Conservation (phyloP, 768 basidiomycete species). For the Rossbeevera mucosa region DNA sequence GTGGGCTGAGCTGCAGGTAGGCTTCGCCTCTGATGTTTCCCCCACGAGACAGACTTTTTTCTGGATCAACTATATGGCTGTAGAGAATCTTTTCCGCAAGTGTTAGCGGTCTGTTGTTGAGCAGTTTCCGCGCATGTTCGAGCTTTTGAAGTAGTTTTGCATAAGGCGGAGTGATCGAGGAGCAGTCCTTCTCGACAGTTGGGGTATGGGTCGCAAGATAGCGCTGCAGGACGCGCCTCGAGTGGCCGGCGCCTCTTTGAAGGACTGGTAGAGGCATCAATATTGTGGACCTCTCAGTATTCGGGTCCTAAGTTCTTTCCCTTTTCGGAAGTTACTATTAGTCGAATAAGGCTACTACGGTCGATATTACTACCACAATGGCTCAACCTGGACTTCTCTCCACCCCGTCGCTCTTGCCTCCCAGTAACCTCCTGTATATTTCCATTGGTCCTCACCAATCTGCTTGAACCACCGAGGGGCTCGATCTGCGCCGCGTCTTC, state of each 20-base stretch:
- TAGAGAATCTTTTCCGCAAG: slow-evolving; percentile 98
- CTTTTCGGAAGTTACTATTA: neutral
- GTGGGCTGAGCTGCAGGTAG: slow-evolving; percentile 86
- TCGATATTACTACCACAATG: slow-evolving; percentile 57
- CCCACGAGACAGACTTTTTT: slow-evolving; percentile 58
- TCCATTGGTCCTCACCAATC: slow-evolving; percentile 67
- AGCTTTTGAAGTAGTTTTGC: slow-evolving; percentile 64
- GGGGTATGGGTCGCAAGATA: slow-evolving; percentile 39
- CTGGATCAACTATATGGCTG: slow-evolving; percentile 81
- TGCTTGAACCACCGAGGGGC: slow-evolving; percentile 74
- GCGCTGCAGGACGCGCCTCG: slow-evolving; percentile 22
- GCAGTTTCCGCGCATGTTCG: slow-evolving; percentile 57
- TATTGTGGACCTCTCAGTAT: neutral
- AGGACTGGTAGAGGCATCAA: slow-evolving; percentile 23
- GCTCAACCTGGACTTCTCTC: slow-evolving; percentile 45
- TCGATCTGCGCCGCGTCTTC: slow-evolving; percentile 54
- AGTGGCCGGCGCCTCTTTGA: slow-evolving; percentile 10
- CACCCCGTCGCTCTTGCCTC: slow-evolving; percentile 64
- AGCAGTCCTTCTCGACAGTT: slow-evolving; percentile 52
- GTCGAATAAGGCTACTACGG: slow-evolving; percentile 13
- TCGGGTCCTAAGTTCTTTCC: neutral
- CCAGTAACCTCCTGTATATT: slow-evolving; percentile 80
- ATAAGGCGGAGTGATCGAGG: slow-evolving; percentile 85
- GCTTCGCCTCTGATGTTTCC: slow-evolving; percentile 77
- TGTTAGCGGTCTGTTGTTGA: slow-evolving; percentile 75